These are phyloP conservation scores for Discostella pseudostelligera DNA, from an alignment of 108 stramenopile genomes.

Conservation along the genomic window DNA sequence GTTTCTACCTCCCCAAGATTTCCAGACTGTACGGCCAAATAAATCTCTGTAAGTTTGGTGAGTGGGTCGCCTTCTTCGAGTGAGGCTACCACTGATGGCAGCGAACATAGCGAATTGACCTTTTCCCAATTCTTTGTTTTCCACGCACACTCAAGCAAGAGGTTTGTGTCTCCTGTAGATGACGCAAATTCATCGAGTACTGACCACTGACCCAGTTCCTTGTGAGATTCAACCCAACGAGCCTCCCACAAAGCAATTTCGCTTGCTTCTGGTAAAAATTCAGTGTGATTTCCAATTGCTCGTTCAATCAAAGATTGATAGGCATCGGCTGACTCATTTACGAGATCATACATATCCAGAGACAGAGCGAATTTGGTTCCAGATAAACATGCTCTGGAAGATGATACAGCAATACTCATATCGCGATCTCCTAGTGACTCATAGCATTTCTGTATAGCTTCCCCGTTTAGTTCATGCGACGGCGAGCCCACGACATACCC, in stretches of 20 bases:
- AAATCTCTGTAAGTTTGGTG: conserved; percentile 77
- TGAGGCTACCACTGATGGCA: conserved; percentile 55
- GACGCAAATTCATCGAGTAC: conserved; percentile 81
- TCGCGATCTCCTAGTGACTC: conserved; percentile 58
- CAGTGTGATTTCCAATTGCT: conserved; percentile 11
- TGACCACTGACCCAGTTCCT: conserved; percentile 84
- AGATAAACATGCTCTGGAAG: conserved; percentile 45
- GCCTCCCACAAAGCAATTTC: conserved; percentile 91
- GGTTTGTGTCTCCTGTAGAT: conserved; percentile 47
- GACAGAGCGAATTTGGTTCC: conserved; percentile 62
- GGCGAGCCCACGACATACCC: conserved; percentile 10
- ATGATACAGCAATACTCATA: conserved; percentile 48
- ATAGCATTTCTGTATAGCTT: conserved; percentile 63
- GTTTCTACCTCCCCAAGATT: conserved; percentile 87
- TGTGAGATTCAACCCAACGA: conserved; percentile 85
- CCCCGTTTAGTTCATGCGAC: conserved; percentile 20
- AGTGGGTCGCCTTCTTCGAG: conserved; percentile 65
- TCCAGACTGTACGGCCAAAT: conserved; percentile 78
- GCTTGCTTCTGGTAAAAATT: conserved; percentile 47
- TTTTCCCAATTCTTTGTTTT: conserved; percentile 87
- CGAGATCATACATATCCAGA: conserved; percentile 70
- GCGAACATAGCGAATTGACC: conserved; percentile 53
- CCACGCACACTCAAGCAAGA: conserved; percentile 90
- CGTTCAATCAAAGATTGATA: conserved; percentile 61
- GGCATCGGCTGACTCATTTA: conserved; percentile 62